Evolutionary conservation across 2,329 filamentous ascomycete genomes (phyloP).

Genomic region (Fusarium agapanthi): DNA sequence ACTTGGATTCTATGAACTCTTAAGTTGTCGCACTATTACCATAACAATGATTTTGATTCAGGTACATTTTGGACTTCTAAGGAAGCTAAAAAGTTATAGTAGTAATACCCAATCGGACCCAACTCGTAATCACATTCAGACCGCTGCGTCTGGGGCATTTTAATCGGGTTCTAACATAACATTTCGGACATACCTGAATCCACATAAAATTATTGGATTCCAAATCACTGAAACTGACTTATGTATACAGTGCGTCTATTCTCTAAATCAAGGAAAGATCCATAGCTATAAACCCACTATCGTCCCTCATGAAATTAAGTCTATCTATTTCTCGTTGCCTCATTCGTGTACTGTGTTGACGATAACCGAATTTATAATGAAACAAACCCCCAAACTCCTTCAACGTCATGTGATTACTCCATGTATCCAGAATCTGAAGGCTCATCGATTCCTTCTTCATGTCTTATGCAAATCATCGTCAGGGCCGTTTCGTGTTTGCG

Average conservation of each 20-base stretch:
- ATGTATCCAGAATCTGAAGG: background rate
- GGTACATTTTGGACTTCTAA: too few relatives aligned
- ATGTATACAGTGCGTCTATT: background rate
- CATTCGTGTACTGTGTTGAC: too few relatives aligned
- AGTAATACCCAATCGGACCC: too few relatives aligned
- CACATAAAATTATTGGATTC: rapidly evolving
- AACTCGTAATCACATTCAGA: background rate
- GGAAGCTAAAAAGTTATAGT: too few relatives aligned
- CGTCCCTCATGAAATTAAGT: background rate
- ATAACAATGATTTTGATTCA: too few relatives aligned
- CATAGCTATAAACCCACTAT: background rate
- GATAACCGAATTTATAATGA: too few relatives aligned
- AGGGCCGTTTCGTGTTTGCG: background rate
- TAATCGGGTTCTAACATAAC: rapidly evolving
- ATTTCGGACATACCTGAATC: rapidly evolving
- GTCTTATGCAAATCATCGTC: background rate
- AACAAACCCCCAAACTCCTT: background rate
- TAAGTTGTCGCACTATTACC: background rate
- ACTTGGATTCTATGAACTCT: background rate
- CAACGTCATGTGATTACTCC: background rate
- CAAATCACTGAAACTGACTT: background rate
- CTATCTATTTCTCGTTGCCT: background rate
- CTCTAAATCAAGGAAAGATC: background rate
- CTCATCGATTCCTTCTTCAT: background rate
- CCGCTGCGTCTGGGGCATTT: rapidly evolving